Percentiles rank a stretch among this genome's conserved stretches.
Evolutionary conservation across 768 basidiomycete species (phyloP).

Genomic region (Mycena galericulata): DNA sequence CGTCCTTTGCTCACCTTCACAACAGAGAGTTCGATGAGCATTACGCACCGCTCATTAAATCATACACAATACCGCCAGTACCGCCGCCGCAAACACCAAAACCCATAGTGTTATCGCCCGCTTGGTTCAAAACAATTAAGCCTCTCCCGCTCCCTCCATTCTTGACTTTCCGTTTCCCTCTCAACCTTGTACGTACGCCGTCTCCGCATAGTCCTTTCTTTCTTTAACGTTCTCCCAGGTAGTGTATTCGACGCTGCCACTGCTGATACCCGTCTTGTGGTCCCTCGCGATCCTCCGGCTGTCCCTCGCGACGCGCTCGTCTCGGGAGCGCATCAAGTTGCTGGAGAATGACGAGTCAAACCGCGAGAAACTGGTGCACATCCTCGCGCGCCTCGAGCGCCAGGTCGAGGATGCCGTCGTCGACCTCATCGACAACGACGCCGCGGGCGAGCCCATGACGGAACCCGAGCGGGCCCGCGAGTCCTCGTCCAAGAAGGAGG

Average conservation of each 20-base stretch:
- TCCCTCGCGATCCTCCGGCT: constrained; percentile 68
- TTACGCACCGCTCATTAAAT: constrained; percentile 68
- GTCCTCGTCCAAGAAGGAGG: constrained; percentile 33
- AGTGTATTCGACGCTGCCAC: constrained; percentile 67
- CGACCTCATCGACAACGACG: constrained; percentile 66
- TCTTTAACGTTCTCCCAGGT: constrained; percentile 48
- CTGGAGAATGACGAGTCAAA: constrained; percentile 69
- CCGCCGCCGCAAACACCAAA: constrained; percentile 56
- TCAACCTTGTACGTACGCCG: constrained; percentile 73
- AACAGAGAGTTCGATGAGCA: constrained; percentile 67
- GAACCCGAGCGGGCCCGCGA: constrained; percentile 11
- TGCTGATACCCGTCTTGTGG: constrained; percentile 72
- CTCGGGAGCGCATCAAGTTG: constrained; percentile 71
- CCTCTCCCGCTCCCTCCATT: constrained; percentile 68
- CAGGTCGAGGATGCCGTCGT: constrained; percentile 71
- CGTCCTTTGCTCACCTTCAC: constrained; percentile 4
- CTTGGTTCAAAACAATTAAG: constrained; percentile 59
- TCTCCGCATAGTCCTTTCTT: neutral
- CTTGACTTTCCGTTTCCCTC: constrained; percentile 71
- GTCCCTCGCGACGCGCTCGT: constrained; percentile 66
- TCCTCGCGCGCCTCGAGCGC: constrained; percentile 69
- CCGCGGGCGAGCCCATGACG: constrained; percentile 30
- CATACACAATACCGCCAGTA: constrained; percentile 57
- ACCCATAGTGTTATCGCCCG: constrained; percentile 52
- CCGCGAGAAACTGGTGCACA: constrained; percentile 63